A percentile compares a stretch with the other conserved stretches of the same genome.
phyloP scores from a whole-genome alignment of 2,329 filamentous ascomycete genomes.

The Boeremia lycopersici region DNA sequence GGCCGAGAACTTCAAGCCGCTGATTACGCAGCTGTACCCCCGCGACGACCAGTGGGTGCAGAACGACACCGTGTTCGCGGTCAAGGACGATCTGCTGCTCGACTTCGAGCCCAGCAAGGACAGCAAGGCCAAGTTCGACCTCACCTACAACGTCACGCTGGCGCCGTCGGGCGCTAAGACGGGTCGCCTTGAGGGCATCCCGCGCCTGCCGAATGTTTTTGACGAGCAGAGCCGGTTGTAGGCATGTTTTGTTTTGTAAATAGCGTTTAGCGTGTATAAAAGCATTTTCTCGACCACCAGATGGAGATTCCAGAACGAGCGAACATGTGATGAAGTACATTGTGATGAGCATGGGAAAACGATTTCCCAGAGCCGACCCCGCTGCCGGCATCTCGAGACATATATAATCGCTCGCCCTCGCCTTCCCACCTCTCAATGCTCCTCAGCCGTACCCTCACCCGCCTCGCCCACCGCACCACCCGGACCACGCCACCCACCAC shows the following conservation, averaged over 20 bases:
- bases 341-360: constrained; percentile 1
- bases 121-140: constrained; percentile 62
- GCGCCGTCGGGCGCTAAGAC: constrained; percentile 49
- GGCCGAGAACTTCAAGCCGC: constrained; percentile 61
- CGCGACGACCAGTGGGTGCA: constrained; percentile 63
- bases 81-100: constrained; percentile 65
- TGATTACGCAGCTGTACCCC: constrained; percentile 65
- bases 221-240: constrained; percentile 37
- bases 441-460: not conserved
- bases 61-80: constrained; percentile 66
- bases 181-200: constrained; percentile 39
- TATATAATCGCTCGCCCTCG: not conserved
- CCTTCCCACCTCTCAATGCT: too few relatives aligned
- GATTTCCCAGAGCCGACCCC: constrained; percentile 10
- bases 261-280: constrained; percentile 18
- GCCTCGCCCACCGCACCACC: not conserved
- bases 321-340: not conserved
- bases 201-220: constrained; percentile 36
- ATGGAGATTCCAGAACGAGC: not conserved
- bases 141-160: constrained; percentile 67
- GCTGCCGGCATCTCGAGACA: not conserved
- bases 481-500: not conserved
- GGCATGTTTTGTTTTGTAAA: constrained; percentile 18
- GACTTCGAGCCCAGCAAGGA: constrained; percentile 61
- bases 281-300: not conserved